phyloP scores from a whole-genome alignment of 306 rosid genomes.

The Acacia crassicarpa region DNA sequence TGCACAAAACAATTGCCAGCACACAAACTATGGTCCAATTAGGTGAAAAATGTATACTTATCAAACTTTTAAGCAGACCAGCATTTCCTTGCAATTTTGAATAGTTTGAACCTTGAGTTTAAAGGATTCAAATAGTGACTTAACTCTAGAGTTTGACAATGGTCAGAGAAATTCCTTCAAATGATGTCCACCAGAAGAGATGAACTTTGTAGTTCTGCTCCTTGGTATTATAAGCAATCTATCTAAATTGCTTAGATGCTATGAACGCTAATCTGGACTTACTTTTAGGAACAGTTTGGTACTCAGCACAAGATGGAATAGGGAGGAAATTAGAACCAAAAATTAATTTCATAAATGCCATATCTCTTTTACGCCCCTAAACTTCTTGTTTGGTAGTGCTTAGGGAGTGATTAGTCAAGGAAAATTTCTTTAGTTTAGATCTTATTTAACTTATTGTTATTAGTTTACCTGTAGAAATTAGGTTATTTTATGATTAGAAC shows the following conservation, averaged over 20 bases:
- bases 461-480: neutral
- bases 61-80: neutral
- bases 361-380: neutral
- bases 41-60: neutral
- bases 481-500: neutral
- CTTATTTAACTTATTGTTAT: neutral
- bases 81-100: neutral
- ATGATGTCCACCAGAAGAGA: neutral
- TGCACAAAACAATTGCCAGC: neutral
- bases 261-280: neutral
- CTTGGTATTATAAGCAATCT: neutral
- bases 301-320: neutral
- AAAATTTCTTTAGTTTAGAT: neutral
- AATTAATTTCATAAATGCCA: neutral
- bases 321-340: neutral
- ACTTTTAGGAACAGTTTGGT: neutral
- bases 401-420: neutral
- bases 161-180: neutral
- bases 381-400: neutral
- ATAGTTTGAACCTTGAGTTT: neutral
- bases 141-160: neutral
- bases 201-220: neutral
- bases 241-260: neutral
- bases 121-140: neutral
- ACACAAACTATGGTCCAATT: neutral